These are phyloP conservation scores for Floccularia luteovirens DNA, from an alignment of 768 basidiomycete species.

Conservation along the genomic window DNA sequence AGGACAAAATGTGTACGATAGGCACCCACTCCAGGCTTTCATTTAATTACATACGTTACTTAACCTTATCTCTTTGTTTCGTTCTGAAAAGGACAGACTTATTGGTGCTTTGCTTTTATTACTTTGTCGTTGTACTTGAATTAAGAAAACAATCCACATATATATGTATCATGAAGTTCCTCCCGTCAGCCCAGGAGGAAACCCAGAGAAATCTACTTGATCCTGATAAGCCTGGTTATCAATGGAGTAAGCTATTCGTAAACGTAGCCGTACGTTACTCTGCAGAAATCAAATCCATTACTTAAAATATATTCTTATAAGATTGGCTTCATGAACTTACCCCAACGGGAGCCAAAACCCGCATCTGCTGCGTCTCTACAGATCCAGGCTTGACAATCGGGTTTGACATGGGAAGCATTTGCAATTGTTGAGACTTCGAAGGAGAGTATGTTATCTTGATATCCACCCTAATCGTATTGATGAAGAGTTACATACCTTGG, in stretches of 20 bases:
- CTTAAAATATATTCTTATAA: background rate
- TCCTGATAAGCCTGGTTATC: conserved; percentile 74
- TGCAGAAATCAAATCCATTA: conserved; percentile 20
- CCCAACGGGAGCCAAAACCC: conserved; percentile 80
- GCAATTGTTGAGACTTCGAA: conserved; percentile 84
- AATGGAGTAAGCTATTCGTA: conserved; percentile 76
- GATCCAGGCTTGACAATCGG: conserved; percentile 68
- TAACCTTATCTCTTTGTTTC: conserved; percentile 4
- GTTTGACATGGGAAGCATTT: conserved; percentile 97
- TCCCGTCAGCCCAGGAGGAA: conserved; percentile 69
- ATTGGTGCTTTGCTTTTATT: no score
- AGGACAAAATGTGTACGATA: conserved; percentile 83
- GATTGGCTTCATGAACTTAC: conserved; percentile 54
- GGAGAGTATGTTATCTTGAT: conserved; percentile 1
- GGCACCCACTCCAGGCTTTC: conserved; percentile 79
- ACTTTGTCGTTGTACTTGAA: background rate
- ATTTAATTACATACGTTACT: conserved; percentile 34
- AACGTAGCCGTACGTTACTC: conserved; percentile 77
- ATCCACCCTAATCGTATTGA: conserved; percentile 4
- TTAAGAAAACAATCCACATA: no score
- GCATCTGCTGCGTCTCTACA: conserved; percentile 92
- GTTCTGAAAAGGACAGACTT: no score
- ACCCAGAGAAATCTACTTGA: conserved; percentile 90
- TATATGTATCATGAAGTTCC: conserved; percentile 24
- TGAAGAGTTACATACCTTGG: conserved; percentile 51